A percentile compares a stretch with the other conserved stretches of the same genome.
Conservation (phyloP, 2,329 filamentous ascomycete species). For the Iodosphaeria phyllophila region DNA sequence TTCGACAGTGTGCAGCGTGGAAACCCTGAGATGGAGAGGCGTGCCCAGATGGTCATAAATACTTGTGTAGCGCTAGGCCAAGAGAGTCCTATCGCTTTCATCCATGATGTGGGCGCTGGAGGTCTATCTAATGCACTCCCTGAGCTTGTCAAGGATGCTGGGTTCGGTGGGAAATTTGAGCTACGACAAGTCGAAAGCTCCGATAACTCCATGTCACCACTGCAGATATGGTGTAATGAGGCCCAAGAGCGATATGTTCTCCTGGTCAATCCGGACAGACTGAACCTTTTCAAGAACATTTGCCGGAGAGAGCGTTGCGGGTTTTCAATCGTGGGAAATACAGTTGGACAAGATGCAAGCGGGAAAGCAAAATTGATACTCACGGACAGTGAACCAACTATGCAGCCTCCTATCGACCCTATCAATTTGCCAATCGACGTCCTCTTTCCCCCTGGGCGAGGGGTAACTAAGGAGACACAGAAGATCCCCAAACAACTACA, state of each 20-base stretch:
- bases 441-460: slow-evolving; percentile 4
- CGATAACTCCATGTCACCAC: slow-evolving; percentile 79
- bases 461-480: no score
- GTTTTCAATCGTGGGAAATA: slow-evolving; percentile 77
- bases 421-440: slow-evolving; percentile 6
- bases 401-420: slow-evolving; percentile 2
- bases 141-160: slow-evolving; percentile 59
- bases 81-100: slow-evolving; percentile 83
- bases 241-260: slow-evolving; percentile 93
- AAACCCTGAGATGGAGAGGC: slow-evolving; percentile 88
- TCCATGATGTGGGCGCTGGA: slow-evolving; percentile 93
- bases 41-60: slow-evolving; percentile 97
- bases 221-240: slow-evolving; percentile 97
- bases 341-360: slow-evolving; percentile 38
- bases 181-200: slow-evolving; percentile 85
- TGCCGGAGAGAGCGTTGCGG: slow-evolving; percentile 69
- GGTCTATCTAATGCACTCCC: slow-evolving; percentile 61
- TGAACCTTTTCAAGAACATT: slow-evolving; percentile 58
- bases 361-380: slow-evolving; percentile 60
- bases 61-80: slow-evolving; percentile 71
- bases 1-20: slow-evolving; percentile 95
- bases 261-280: slow-evolving; percentile 60
- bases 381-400: slow-evolving; percentile 7
- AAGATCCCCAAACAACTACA: slow-evolving; percentile 4
- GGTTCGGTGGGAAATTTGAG: slow-evolving; percentile 80